Conservation (phyloP, 106 monocot species). For the Cymbidium sinense region DNA sequence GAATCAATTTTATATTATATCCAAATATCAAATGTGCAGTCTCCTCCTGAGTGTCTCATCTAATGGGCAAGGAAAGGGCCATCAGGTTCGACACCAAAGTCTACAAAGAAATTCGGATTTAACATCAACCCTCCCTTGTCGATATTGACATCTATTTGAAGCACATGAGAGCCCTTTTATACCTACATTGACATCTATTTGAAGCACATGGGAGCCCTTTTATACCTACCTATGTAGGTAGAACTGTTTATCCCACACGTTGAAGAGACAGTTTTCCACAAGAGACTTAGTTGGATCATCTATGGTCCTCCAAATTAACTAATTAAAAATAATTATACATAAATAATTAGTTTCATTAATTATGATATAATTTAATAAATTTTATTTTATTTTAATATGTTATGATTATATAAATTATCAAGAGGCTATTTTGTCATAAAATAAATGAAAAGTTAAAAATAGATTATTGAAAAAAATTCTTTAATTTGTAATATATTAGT, state of each 20-base stretch:
- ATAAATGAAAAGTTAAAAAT: too few relatives aligned
- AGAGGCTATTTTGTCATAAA: too few relatives aligned
- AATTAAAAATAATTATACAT: too few relatives aligned
- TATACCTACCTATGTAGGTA: too few relatives aligned
- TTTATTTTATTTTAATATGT: too few relatives aligned
- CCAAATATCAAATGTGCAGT: slow-evolving; percentile 99
- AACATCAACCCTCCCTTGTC: slow-evolving; percentile 58
- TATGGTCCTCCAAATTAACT: slow-evolving; percentile 98
- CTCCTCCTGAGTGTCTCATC: slow-evolving; percentile 98
- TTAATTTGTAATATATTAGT: too few relatives aligned
- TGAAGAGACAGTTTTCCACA: slow-evolving; percentile 91
- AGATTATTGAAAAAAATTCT: too few relatives aligned
- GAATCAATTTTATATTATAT: slow-evolving; percentile 20
- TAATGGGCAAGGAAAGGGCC: slow-evolving; percentile 93
- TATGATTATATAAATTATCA: too few relatives aligned
- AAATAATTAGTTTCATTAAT: too few relatives aligned
- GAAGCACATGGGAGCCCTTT: slow-evolving; percentile 89
- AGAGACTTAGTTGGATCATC: slow-evolving; percentile 94
- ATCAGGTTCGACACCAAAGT: slow-evolving; percentile 82
- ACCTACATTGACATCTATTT: slow-evolving; percentile 89
- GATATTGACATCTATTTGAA: slow-evolving; percentile 87
- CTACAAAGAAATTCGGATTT: slow-evolving; percentile 82
- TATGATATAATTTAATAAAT: too few relatives aligned
- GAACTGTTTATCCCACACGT: slow-evolving; percentile 84
- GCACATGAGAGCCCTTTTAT: slow-evolving; percentile 87